Evolutionary conservation across 306 rosid genomes (phyloP).

Genomic region (cucumber (Cucumis sativus)): Cucumber_9930_V3 NC_026656.2:3564001-3564500

Average conservation of each 20-base stretch:
- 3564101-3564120: neutral
- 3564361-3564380: neutral
- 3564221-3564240: neutral
- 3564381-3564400: constrained; percentile 2
- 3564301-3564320: neutral
- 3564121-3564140: neutral
- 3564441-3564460: constrained; percentile 89
- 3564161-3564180: neutral
- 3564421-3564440: constrained; percentile 63
- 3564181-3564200: neutral
- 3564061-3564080: neutral
- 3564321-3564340: neutral
- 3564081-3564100: neutral
- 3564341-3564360: neutral
- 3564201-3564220: neutral
- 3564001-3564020: neutral
- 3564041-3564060: neutral
- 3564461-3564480: constrained; percentile 9
- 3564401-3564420: constrained; percentile 77
- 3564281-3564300: neutral
- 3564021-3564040: neutral
- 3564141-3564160: neutral
- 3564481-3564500: neutral
- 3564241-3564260: neutral
- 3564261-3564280: neutral